phyloP scores from a whole-genome alignment of 805 yeast species.

The Nakazawaea ambrosiae region DNA sequence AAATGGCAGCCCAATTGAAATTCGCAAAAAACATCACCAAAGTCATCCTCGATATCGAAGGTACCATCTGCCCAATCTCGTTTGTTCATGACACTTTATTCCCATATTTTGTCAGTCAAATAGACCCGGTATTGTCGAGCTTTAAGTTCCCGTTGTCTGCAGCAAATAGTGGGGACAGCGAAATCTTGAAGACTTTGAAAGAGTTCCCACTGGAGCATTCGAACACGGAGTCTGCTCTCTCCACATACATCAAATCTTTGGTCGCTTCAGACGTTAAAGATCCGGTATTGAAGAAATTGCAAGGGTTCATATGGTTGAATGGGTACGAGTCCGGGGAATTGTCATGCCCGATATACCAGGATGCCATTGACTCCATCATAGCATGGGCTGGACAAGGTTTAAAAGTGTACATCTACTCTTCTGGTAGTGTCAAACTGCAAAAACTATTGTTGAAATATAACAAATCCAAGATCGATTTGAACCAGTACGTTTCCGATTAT shows the following conservation, averaged over 20 bases:
- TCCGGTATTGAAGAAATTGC: conserved; percentile 66
- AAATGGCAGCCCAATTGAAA: neutral
- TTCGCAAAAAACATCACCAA: conserved; percentile 2
- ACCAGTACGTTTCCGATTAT: conserved; percentile 50
- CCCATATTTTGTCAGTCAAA: conserved; percentile 60
- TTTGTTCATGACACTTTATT: conserved; percentile 75
- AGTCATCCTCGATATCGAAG: conserved; percentile 71
- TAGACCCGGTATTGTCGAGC: conserved; percentile 33
- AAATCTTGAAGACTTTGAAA: conserved; percentile 26
- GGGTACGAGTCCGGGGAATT: conserved; percentile 78
- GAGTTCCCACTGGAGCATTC: conserved; percentile 37
- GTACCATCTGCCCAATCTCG: conserved; percentile 87
- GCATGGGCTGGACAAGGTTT: conserved; percentile 26
- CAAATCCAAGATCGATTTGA: conserved; percentile 42
- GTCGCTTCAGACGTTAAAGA: conserved; percentile 71
- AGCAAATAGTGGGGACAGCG: conserved; percentile 16
- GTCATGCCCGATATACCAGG: conserved; percentile 68
- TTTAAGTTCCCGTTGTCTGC: conserved; percentile 30
- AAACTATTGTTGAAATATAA: conserved; percentile 68
- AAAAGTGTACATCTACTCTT: conserved; percentile 69
- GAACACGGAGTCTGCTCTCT: conserved; percentile 25
- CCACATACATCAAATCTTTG: conserved; percentile 44
- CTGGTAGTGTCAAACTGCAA: conserved; percentile 87
- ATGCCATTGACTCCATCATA: conserved; percentile 55
- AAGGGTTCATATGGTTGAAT: conserved; percentile 74